Conservation (phyloP, 225 moss, liverwort and hornwort genomes). For the Neckera pumila region DNA sequence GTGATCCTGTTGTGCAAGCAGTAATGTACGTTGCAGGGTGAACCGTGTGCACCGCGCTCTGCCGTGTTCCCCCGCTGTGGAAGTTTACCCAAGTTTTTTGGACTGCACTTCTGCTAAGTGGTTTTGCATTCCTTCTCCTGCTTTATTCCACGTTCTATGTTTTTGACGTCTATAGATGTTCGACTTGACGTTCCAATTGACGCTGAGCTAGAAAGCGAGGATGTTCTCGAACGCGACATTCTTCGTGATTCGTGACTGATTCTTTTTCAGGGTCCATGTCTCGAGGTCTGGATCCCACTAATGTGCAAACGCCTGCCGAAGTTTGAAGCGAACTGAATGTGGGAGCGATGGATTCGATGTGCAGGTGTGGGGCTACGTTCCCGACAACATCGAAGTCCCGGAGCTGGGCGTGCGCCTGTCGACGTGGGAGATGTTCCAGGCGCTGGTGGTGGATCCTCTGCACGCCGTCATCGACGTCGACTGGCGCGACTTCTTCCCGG, state of each 20-base stretch:
- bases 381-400: conserved; percentile 26
- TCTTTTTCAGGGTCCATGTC: neutral
- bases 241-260: neutral
- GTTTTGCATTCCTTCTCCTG: neutral
- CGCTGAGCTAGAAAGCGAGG: neutral
- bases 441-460: conserved; percentile 48
- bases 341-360: neutral
- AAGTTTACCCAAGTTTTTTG: neutral
- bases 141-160: neutral
- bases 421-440: conserved; percentile 53
- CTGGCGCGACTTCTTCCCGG: conserved; percentile 75
- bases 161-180: neutral
- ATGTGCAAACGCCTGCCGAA: neutral
- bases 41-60: neutral
- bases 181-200: neutral
- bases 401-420: conserved; percentile 12
- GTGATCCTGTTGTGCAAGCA: neutral
- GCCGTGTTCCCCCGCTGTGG: neutral
- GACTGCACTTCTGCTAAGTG: neutral
- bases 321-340: neutral
- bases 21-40: neutral
- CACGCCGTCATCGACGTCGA: conserved; percentile 46
- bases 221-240: neutral
- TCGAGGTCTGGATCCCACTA: neutral
- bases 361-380: conserved; percentile 40